Evolutionary conservation across 257 asterid species (phyloP).

Genomic region (Thymus mandschuricus): DNA sequence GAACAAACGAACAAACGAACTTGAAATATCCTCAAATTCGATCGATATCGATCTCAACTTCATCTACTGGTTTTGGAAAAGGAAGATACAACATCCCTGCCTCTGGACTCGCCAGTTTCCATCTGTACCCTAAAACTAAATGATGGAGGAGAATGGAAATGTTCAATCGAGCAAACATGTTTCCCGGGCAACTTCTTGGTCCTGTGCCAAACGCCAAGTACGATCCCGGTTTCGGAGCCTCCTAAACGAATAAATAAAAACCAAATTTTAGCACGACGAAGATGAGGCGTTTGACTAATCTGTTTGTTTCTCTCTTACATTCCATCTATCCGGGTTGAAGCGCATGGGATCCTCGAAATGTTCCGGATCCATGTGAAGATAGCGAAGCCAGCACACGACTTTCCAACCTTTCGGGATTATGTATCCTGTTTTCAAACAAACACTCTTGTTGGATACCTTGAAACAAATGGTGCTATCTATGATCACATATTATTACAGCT

Average conservation of each 20-base stretch:
- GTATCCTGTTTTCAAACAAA: conserved; percentile 37
- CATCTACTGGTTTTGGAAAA: conserved; percentile 48
- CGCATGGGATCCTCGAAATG: too few species aligned
- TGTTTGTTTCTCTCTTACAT: too few species aligned
- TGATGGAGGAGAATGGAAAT: conserved; percentile 52
- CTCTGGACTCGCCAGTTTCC: conserved; percentile 51
- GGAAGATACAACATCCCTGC: conserved; percentile 47
- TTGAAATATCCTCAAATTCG: conserved; percentile 20
- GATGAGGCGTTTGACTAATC: too few species aligned
- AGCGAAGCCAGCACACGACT: too few species aligned
- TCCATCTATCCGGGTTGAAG: too few species aligned
- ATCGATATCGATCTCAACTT: conserved; percentile 49
- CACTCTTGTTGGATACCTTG: too few species aligned
- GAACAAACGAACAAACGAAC: too few species aligned
- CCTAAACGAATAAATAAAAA: conserved; percentile 18
- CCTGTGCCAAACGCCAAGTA: conserved; percentile 64
- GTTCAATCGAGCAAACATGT: conserved; percentile 66
- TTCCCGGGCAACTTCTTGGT: conserved; percentile 60
- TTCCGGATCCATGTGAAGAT: too few species aligned
- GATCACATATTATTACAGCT: too few species aligned
- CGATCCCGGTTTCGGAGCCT: conserved; percentile 49
- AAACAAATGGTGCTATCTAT: too few species aligned
- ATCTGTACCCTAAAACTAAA: conserved; percentile 52
- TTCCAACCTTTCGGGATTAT: conserved; percentile 37
- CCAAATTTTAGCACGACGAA: too few species aligned